Percentiles rank a stretch among this genome's conserved stretches.
These are phyloP conservation scores for Alternaria arbusti DNA, from an alignment of 2,329 filamentous ascomycete species.

Conservation along the genomic window DNA sequence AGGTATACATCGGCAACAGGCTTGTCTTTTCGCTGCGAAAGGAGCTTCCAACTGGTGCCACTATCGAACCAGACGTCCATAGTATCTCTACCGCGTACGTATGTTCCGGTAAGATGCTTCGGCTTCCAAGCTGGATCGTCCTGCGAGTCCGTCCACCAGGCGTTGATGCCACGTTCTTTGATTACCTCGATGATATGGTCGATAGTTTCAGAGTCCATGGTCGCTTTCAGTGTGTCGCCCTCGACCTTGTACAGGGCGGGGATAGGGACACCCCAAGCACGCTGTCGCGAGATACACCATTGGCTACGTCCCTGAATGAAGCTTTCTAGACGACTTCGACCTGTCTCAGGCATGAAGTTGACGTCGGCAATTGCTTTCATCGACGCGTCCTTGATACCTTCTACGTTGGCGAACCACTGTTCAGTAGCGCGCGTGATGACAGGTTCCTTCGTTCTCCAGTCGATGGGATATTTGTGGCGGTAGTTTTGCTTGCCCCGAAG, in stretches of 20 bases:
- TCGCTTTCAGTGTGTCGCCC: constrained; percentile 66
- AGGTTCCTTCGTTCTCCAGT: constrained; percentile 94
- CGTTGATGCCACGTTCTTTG: constrained; percentile 78
- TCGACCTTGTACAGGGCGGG: constrained; percentile 80
- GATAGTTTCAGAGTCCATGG: constrained; percentile 81
- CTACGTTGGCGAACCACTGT: constrained; percentile 97
- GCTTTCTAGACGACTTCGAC: constrained; percentile 76
- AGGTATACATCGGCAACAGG: constrained; percentile 82
- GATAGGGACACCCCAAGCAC: constrained; percentile 96
- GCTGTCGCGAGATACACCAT: constrained; percentile 97
- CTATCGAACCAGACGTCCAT: constrained; percentile 99
- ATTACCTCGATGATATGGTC: constrained; percentile 84
- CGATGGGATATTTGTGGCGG: constrained; percentile 94
- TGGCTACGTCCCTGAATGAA: constrained; percentile 89
- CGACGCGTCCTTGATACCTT: constrained; percentile 76
- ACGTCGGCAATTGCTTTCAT: constrained; percentile 74
- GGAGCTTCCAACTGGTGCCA: constrained; percentile 83
- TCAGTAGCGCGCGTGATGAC: constrained; percentile 91
- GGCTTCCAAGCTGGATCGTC: constrained; percentile 82
- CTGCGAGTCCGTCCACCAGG: constrained; percentile 87
- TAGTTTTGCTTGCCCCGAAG: constrained; percentile 75
- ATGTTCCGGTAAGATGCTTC: constrained; percentile 64
- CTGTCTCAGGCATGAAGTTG: constrained; percentile 77
- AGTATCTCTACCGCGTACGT: constrained; percentile 83
- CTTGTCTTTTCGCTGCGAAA: constrained; percentile 37